Percentiles rank a stretch among this genome's conserved stretches.
These are phyloP conservation scores for Prototheca wickerhamii DNA, from an alignment of 163 green algal genomes.

Conservation along the genomic window DNA sequence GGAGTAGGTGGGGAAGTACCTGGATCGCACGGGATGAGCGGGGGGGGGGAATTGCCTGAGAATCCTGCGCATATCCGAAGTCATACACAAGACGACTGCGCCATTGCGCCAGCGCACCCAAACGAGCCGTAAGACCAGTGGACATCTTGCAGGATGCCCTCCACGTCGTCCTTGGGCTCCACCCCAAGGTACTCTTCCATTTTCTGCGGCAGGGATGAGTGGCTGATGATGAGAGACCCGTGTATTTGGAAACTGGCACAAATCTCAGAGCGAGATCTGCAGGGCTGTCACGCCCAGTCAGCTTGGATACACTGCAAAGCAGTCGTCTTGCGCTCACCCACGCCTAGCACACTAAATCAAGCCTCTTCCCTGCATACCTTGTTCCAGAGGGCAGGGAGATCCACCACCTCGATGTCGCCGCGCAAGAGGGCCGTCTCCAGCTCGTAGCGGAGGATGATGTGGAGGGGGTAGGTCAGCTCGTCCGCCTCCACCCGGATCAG, in stretches of 20 bases:
- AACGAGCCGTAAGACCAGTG: slow-evolving; percentile 55
- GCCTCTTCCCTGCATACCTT: slow-evolving; percentile 50
- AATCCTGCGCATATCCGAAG: slow-evolving; percentile 8
- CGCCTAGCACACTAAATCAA: slow-evolving; percentile 9
- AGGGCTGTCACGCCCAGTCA: background rate
- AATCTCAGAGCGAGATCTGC: background rate
- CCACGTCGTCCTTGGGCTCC: slow-evolving; percentile 47
- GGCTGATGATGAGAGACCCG: too few species aligned
- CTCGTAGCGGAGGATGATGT: slow-evolving; percentile 83
- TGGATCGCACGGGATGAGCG: slow-evolving; percentile 9
- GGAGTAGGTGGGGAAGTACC: slow-evolving; percentile 88
- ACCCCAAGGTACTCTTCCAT: slow-evolving; percentile 74
- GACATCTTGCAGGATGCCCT: slow-evolving; percentile 79
- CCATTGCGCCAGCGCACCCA: background rate
- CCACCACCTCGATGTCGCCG: slow-evolving; percentile 51
- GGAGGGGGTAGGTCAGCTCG: slow-evolving; percentile 80
- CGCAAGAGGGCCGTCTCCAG: slow-evolving; percentile 72
- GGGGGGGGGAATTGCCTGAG: too few species aligned
- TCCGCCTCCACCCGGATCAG: slow-evolving; percentile 66
- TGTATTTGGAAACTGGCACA: background rate
- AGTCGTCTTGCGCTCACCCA: background rate
- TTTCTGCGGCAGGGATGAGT: slow-evolving; percentile 19
- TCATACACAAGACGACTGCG: background rate
- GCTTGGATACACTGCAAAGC: background rate
- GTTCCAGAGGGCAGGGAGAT: slow-evolving; percentile 73